Base-by-base conservation (phyloP, 768 basidiomycete species). In the Trametes cinnabarina region DNA sequence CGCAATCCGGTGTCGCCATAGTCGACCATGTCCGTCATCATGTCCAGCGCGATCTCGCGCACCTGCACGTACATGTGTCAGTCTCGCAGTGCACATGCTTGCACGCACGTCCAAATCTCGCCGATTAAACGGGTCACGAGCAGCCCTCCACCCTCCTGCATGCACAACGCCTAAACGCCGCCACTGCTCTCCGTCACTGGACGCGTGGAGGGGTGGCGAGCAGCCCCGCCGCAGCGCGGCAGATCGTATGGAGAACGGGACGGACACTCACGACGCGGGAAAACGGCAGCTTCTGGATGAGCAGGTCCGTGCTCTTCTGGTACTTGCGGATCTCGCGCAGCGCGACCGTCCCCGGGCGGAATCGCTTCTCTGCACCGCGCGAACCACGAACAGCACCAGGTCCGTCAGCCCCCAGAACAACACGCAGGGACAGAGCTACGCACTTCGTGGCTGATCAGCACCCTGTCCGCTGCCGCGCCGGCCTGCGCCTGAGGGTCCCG, bases 321-420 rank as follows among this genome's bases (percentile, higher is more conserved):
- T 97, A 98, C 70, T 89, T 92, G 66, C 95, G 82, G 50, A 98
- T 96, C 76, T 98, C 94, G 42, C 89, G 83, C 61, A 98, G 76
- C 32, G 94, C 94, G 57, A 90, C 84, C 3, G 92, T 95, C 9
- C 94, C 94, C 0, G 94, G 94, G 60, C 92, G 82, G 74, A 82
- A 98, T n/a, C 94, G 80, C 66, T 74, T 79, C 68, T 77, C 68
- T 68, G 42, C 37, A 39, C 49, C 34, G 35, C 25, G 49, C 39
- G 20, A 28, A 20, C 19, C 9, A 14, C 22, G 37, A 23, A 3
- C 9, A n/a, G 39, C 11, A 6, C 10, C 9, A 2, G 4, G 25
- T 26, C 5, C 15, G 44, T 28, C 20, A 26, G 22, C 8, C 44
- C 14, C 44, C 14, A 47, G 57, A 17, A 42, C 20, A 51, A 54